Base-by-base conservation (phyloP, 2,329 filamentous ascomycete species). In the Myriosclerotinia curreyana region DNA sequence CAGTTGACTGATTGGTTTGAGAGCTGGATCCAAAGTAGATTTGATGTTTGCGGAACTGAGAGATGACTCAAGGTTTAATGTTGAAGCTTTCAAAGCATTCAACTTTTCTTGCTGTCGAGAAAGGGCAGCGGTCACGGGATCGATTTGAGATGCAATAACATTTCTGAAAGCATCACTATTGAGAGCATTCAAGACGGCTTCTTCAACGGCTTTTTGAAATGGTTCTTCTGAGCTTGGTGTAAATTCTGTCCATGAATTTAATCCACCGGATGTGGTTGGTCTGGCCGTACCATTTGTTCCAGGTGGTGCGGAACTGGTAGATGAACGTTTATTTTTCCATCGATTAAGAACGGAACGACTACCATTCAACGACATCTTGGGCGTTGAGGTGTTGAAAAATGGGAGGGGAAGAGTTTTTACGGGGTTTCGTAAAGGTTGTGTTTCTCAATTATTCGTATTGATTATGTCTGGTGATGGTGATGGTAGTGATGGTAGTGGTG, bases 61-160 rank as follows among this genome's bases (percentile, higher is more conserved):
- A 15, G 61, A 65, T 5, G 69, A 69, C 36, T 69, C 68, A 20
- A 69, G 49, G 56, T 70, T 70, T 31, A 70, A 56, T 31, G 65
- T 69, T n/a, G 69, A 53, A 6, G 63, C 51, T 40, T 69, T 69
- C 49, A 69, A 59, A 52, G 67, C 67, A 50, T 69, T 68, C 28
- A 70, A 56, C 51, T 69, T 69, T 36, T 70, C 69, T 40, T 69
- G 65, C 20, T 69, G 68, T 25, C 65, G 53, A 25, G 68, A 60
- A 15, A 70, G 64, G 22, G 64, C 60, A 48, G 38, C 56, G n/a
- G 38, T 64, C 46, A 64, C 54, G 6, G 69, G 69, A 38, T 69
- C 67, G 17, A 70, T 64, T 40, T 69, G 68, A 28, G 65, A 67
- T 36, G 66, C 66, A 60, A 70, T 62, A n/a, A 67, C 68, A 48